These are phyloP conservation scores for Suhomyces coccinellae DNA, from an alignment of 1,139 yeast genomes.

Conservation along the genomic window DNA sequence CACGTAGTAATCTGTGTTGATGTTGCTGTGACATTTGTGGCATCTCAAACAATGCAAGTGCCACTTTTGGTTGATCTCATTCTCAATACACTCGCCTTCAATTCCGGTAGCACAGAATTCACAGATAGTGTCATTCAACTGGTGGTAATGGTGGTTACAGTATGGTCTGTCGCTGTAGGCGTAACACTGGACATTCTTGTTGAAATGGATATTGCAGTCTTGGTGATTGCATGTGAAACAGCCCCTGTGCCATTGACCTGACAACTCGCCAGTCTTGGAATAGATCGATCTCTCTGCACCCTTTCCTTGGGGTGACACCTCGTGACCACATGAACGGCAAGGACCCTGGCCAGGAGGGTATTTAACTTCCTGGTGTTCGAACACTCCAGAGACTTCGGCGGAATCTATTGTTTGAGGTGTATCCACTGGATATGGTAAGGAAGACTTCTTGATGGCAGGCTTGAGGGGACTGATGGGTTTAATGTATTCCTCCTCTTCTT, in stretches of 20 bases:
- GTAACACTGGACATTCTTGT: conserved; percentile 70
- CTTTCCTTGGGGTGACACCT: conserved; percentile 50
- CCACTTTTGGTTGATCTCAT: conserved; percentile 65
- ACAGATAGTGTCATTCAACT: conserved; percentile 73
- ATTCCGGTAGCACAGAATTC: conserved; percentile 69
- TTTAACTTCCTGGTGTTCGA: conserved; percentile 14
- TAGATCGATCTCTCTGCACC: conserved; percentile 51
- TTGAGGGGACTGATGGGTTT: conserved; percentile 11
- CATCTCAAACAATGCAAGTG: conserved; percentile 66
- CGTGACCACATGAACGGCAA: conserved; percentile 60
- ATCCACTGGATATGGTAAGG: conserved; percentile 10
- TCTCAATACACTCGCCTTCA: conserved; percentile 89
- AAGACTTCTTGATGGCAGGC: neutral
- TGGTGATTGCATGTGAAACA: conserved; percentile 70
- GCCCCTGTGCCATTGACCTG: conserved; percentile 92
- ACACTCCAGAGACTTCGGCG: neutral
- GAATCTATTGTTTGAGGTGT: conserved; percentile 6
- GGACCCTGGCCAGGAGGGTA: conserved; percentile 71
- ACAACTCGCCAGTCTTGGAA: conserved; percentile 75
- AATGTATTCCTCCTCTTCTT: conserved; percentile 4
- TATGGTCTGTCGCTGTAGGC: conserved; percentile 77
- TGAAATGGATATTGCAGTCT: conserved; percentile 56
- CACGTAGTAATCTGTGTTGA: conserved; percentile 56
- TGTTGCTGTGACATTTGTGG: conserved; percentile 47
- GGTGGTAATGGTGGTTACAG: conserved; percentile 82